phyloP scores from a whole-genome alignment of 2,329 filamentous ascomycete genomes.

The Exutisphaerella laricina region DNA sequence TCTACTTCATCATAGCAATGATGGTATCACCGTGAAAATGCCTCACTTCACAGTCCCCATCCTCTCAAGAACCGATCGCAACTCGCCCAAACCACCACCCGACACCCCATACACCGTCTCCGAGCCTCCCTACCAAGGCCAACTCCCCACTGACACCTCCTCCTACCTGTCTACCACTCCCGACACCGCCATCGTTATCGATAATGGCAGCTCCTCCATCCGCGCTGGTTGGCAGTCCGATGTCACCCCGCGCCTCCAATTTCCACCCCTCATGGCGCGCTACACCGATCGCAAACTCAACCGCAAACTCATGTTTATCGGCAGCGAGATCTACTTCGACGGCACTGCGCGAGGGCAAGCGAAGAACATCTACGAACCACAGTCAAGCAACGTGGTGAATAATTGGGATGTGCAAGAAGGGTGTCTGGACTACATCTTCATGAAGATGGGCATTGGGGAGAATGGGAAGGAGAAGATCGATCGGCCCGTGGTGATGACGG shows the following conservation, averaged over 20 bases:
- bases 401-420: conserved; percentile 99
- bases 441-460: conserved; percentile 88
- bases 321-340: conserved; percentile 88
- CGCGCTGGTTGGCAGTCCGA: conserved; percentile 98
- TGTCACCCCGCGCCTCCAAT: conserved; percentile 66
- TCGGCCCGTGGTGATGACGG: conserved; percentile 88
- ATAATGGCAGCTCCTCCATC: conserved; percentile 88
- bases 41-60: conserved; percentile 34
- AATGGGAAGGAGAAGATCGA: conserved; percentile 65
- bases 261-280: conserved; percentile 88
- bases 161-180: conserved; percentile 62
- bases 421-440: conserved; percentile 85
- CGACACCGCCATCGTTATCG: conserved; percentile 81
- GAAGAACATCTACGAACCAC: conserved; percentile 83
- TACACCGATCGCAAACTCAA: conserved; percentile 92
- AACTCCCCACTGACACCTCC: conserved; percentile 55
- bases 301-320: conserved; percentile 87
- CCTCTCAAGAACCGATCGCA: conserved; percentile 24
- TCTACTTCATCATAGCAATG: neutral
- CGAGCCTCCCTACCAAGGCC: conserved; percentile 58
- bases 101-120: conserved; percentile 48
- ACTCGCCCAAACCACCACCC: conserved; percentile 51
- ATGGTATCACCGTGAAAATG: conserved; percentile 21
- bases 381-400: conserved; percentile 74
- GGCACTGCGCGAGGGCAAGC: conserved; percentile 88